phyloP scores from a whole-genome alignment of 148 eudicot species.

The Hydrangea macrophylla region DNA sequence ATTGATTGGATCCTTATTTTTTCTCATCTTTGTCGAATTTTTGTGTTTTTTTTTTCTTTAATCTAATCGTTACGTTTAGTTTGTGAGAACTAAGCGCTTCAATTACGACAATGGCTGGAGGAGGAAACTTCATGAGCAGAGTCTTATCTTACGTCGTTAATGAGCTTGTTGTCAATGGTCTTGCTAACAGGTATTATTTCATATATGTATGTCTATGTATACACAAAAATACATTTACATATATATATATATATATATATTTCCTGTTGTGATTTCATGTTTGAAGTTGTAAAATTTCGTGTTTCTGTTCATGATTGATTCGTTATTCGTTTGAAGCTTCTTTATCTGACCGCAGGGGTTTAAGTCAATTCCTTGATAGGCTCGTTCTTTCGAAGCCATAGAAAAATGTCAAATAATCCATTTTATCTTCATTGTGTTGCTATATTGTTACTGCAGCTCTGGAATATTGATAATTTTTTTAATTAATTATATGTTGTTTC shows the following conservation, averaged over 20 bases:
- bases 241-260: too few relatives aligned
- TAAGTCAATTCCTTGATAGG: background rate
- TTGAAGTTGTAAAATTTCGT: background rate
- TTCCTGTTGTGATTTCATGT: background rate
- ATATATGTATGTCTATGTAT: too few relatives aligned
- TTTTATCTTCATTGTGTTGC: background rate
- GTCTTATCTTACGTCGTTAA: conserved; percentile 65
- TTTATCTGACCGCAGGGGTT: background rate
- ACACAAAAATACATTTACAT: too few relatives aligned
- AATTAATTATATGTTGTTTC: too few relatives aligned
- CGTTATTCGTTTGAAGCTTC: background rate
- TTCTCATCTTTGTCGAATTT: background rate
- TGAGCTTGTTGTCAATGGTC: conserved; percentile 62
- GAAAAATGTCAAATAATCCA: background rate
- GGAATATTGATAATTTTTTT: background rate
- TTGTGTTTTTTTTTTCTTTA: background rate
- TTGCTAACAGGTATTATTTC: conserved; percentile 62
- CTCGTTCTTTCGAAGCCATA: background rate
- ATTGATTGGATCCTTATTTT: too few relatives aligned
- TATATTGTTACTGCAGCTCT: background rate
- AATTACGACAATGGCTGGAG: conserved; percentile 52
- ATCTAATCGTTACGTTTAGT: background rate
- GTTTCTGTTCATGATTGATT: background rate
- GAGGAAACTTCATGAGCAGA: conserved; percentile 61
- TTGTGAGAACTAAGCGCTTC: background rate